phyloP scores from a whole-genome alignment of 805 yeast genomes.

The Citeromyces matritensis region DNA sequence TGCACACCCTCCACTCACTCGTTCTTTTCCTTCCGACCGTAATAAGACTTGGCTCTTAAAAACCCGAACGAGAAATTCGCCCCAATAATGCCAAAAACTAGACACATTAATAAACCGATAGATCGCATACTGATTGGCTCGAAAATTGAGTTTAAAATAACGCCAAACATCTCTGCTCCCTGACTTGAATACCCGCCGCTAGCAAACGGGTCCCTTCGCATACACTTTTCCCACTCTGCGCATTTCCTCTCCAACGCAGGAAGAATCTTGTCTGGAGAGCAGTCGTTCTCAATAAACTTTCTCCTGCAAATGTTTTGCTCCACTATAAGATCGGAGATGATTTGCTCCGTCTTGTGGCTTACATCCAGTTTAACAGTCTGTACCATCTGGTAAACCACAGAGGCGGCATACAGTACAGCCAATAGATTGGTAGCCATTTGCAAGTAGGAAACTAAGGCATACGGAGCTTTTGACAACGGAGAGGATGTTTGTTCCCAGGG shows the following conservation, averaged over 20 bases:
- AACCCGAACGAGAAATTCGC: constrained; percentile 58
- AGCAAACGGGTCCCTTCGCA: constrained; percentile 38
- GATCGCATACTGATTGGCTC: constrained; percentile 58
- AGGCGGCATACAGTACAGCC: constrained; percentile 26
- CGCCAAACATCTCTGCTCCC: constrained; percentile 49
- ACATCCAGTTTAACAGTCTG: constrained; percentile 41
- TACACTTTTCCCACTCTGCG: constrained; percentile 48
- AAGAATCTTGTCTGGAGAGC: constrained; percentile 36
- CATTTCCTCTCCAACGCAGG: constrained; percentile 49
- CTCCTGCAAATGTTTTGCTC: constrained; percentile 41
- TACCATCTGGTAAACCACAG: constrained; percentile 25
- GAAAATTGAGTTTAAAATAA: constrained; percentile 42
- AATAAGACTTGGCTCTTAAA: constrained; percentile 36
- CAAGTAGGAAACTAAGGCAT: constrained; percentile 43
- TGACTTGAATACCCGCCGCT: constrained; percentile 36
- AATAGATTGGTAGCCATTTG: constrained; percentile 37
- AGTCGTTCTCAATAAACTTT: constrained; percentile 36
- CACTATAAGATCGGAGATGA: constrained; percentile 24
- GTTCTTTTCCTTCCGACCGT: constrained; percentile 14
- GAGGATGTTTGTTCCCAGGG: constrained; percentile 42
- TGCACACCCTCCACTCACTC: too few species aligned
- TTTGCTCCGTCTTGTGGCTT: constrained; percentile 29
- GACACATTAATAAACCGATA: constrained; percentile 19
- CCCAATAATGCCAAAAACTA: constrained; percentile 28
- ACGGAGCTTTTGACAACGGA: constrained; percentile 39